Percentiles rank a stretch among this genome's conserved stretches.
Conservation (phyloP, 441 rosid species). For the Gossypium aridum region DNA sequence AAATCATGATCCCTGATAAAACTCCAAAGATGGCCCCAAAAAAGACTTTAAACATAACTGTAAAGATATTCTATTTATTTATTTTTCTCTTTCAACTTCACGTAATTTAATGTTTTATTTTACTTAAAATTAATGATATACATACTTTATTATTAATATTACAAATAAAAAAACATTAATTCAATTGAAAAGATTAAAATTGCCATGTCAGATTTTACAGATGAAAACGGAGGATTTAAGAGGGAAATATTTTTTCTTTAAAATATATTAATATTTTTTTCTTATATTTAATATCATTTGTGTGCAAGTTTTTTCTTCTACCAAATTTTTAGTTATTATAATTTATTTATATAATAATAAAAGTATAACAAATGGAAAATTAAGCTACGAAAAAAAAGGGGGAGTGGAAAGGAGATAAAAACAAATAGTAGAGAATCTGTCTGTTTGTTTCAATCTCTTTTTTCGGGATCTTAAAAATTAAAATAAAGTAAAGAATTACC, state of each 20-base stretch:
- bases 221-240: not conserved
- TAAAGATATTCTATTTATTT: not conserved
- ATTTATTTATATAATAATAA: not conserved
- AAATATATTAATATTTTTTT: too few relatives aligned
- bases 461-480: conserved; percentile 14
- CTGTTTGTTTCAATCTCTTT: not conserved
- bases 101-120: not conserved
- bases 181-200: not conserved
- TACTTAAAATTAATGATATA: too few relatives aligned
- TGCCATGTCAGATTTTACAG: not conserved
- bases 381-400: not conserved
- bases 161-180: not conserved
- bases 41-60: not conserved
- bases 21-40: not conserved
- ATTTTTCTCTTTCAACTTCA: conserved; percentile 19
- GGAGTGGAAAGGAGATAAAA: not conserved
- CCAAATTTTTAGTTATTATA: not conserved
- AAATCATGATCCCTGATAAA: conserved; percentile 19
- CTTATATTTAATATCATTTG: too few relatives aligned
- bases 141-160: not conserved
- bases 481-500: conserved; percentile 28
- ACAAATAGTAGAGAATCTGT: not conserved
- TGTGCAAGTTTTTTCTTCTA: too few relatives aligned
- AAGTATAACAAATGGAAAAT: not conserved
- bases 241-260: not conserved